Evolutionary conservation across 192 early-diverging fungal species (phyloP), one percentile per base, ranked within the genome.

Genomic region (Martensiomyces pterosporus): DNA sequence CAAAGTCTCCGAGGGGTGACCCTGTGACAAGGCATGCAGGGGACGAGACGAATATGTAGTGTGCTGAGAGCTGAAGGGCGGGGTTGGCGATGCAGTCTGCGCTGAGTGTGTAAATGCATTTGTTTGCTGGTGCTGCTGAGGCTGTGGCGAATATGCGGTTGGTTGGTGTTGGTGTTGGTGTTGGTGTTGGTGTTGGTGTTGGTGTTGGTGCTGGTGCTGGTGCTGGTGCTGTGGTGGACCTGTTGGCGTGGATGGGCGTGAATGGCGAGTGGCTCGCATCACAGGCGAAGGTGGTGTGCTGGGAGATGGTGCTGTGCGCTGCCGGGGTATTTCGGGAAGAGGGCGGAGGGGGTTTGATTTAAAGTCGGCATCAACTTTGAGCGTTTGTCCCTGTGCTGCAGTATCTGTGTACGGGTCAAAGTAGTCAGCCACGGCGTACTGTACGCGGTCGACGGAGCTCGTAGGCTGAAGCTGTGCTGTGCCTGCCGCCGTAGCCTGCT

Each of bases 191-290:
- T n/a, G n/a, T n/a, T n/a, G n/a, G n/a, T n/a, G n/a, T n/a, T n/a
- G n/a, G n/a, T n/a, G n/a, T n/a, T n/a, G n/a, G n/a, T n/a, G n/a
- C n/a, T n/a, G n/a, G n/a, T n/a, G n/a, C n/a, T n/a, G n/a, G n/a
- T n/a, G n/a, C n/a, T 13, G 59, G 23, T 24, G 37, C 24, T 23
- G 34, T 14, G 24, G 53, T 37, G 15, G 53, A 47, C 12, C 12
- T 23, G 53, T 55, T 3, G 70, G 70, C 16, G 70, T 74, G 14
- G 63, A 58, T 1, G 70, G 70, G n/a, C 63, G 70, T 6, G 70
- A 61, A 22, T 66, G 63, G 7, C 70, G 57, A 6, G 54, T 54
- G 3, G 70, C 70, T 4, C 63, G 70, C 70, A 74, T 66, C 3
- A 74, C 54, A 10, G 70, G 70, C 18, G 70, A 74, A 19, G 70